Conservation (phyloP, 441 rosid species). For the Euphorbia neoarborescens region DNA sequence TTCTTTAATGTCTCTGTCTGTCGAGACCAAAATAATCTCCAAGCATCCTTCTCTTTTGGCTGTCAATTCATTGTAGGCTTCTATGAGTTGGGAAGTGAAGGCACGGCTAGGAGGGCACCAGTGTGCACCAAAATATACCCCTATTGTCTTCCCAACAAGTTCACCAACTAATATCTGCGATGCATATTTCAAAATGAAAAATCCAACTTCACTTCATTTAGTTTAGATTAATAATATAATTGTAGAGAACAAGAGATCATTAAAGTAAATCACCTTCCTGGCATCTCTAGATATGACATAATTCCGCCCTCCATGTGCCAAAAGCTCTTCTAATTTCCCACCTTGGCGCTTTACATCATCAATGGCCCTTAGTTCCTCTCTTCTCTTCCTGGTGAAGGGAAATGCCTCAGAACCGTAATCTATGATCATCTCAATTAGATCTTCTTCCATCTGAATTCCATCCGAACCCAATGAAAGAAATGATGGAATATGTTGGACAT, state of each 20-base stretch:
- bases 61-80: constrained; percentile 43
- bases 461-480: constrained; percentile 43
- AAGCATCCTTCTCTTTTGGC: constrained; percentile 29
- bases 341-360: constrained; percentile 51
- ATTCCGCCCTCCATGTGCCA: constrained; percentile 42
- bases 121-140: constrained; percentile 66
- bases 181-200: neutral
- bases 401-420: constrained; percentile 67
- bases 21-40: constrained; percentile 52
- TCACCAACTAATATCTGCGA: constrained; percentile 44
- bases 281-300: constrained; percentile 42
- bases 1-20: constrained; percentile 58
- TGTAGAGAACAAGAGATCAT: neutral
- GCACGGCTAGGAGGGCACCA: constrained; percentile 74
- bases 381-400: constrained; percentile 59
- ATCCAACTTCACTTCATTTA: neutral
- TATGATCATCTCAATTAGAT: constrained; percentile 49
- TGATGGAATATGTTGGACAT: constrained; percentile 50
- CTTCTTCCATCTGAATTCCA: constrained; percentile 40
- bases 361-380: constrained; percentile 49
- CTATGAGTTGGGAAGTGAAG: constrained; percentile 55
- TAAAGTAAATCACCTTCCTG: constrained; percentile 34
- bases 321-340: constrained; percentile 51
- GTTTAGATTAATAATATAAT: neutral
- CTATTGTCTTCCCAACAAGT: constrained; percentile 65